Evolutionary conservation across 345 rosid genomes (phyloP).

Genomic region (Lumnitzera racemosa): DNA sequence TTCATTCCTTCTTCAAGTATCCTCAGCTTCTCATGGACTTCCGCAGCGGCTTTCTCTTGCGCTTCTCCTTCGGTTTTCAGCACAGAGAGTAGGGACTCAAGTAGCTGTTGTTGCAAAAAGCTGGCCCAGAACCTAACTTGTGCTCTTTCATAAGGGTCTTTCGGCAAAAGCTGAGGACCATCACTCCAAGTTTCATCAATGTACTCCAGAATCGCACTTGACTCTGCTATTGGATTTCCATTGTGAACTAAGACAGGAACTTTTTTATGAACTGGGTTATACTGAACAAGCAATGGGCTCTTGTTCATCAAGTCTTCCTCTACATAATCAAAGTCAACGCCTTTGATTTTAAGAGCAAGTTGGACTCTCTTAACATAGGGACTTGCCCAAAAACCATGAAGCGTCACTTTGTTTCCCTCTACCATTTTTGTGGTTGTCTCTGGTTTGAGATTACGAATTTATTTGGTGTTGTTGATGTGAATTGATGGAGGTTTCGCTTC

Average conservation of each 20-base stretch:
- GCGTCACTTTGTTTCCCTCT: conserved; percentile 20
- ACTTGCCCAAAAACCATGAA: conserved; percentile 19
- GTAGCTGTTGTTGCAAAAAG: conserved; percentile 17
- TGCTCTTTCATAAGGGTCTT: conserved; percentile 26
- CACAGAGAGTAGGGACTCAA: conserved; percentile 9
- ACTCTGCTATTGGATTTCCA: conserved; percentile 28
- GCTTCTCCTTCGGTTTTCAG: conserved; percentile 27
- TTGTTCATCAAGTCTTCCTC: conserved; percentile 35
- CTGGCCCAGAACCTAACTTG: conserved; percentile 29
- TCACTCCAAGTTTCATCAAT: conserved; percentile 28
- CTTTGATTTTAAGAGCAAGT: conserved; percentile 26
- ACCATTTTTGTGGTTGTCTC: conserved; percentile 10
- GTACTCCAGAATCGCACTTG: conserved; percentile 24
- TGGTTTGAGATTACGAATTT: no score
- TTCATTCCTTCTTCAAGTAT: conserved; percentile 36
- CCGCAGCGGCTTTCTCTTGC: conserved; percentile 27
- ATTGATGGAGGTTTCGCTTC: no score
- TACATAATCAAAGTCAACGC: conserved; percentile 12
- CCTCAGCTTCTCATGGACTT: conserved; percentile 27
- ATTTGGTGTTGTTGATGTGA: no score
- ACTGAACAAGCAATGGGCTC: conserved; percentile 6
- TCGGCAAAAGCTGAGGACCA: conserved; percentile 22
- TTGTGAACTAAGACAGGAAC: conserved; percentile 35
- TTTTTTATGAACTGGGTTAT: conserved; percentile 8
- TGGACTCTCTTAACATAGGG: conserved; percentile 25